Conservation (phyloP, 495 filamentous ascomycete species). For the Amniculicola lignicola region DNA sequence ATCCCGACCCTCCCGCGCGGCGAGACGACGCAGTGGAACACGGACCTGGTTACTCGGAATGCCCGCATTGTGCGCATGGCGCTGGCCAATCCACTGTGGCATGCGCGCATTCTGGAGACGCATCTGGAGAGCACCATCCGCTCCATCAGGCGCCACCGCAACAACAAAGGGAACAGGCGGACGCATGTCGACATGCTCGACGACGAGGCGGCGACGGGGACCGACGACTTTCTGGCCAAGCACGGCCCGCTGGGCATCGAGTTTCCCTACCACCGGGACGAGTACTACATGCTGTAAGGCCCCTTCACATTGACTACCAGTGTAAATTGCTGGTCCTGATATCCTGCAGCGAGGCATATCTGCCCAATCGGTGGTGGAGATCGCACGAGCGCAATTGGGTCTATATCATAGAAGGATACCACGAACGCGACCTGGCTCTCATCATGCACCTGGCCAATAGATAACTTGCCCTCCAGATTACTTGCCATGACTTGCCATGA, state of each 20-base stretch:
- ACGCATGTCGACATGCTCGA: conserved; percentile 49
- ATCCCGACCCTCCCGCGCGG: conserved; percentile 52
- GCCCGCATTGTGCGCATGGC: conserved; percentile 45
- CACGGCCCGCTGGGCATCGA: conserved; percentile 49
- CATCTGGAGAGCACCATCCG: conserved; percentile 51
- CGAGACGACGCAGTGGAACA: conserved; percentile 47
- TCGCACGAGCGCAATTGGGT: conserved; percentile 42
- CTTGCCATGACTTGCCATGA: too few relatives aligned
- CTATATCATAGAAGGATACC: conserved; percentile 46
- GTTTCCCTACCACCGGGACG: conserved; percentile 52
- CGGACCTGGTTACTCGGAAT: conserved; percentile 41
- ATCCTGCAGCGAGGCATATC: conserved; percentile 37
- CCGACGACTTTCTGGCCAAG: conserved; percentile 48
- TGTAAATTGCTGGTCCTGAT: conserved; percentile 33
- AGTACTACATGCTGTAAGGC: conserved; percentile 50
- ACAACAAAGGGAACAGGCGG: conserved; percentile 48
- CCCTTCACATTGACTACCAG: neutral
- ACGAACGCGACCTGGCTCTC: conserved; percentile 44
- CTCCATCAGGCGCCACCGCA: conserved; percentile 49
- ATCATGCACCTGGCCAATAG: neutral
- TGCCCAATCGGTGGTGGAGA: conserved; percentile 50
- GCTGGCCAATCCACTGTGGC: conserved; percentile 46
- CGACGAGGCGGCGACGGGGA: conserved; percentile 45
- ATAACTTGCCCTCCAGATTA: neutral
- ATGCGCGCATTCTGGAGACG: conserved; percentile 50